A percentile compares a stretch with the other conserved stretches of the same genome.
These are phyloP conservation scores for Candida pseudocylindracea DNA, from an alignment of 1,139 yeast genomes.

Conservation along the genomic window DNA sequence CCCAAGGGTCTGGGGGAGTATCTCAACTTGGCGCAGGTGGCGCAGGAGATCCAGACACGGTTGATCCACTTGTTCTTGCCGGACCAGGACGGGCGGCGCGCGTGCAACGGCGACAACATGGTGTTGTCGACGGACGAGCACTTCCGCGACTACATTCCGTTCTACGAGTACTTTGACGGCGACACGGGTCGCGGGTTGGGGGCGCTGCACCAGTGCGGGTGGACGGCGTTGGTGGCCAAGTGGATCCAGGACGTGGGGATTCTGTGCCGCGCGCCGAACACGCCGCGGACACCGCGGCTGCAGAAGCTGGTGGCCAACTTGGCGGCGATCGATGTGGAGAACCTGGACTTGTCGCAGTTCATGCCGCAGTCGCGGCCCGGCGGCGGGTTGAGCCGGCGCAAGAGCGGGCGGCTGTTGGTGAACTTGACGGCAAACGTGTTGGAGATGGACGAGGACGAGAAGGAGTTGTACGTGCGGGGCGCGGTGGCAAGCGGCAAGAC, in stretches of 20 bases:
- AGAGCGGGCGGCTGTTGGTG: slow-evolving; percentile 48
- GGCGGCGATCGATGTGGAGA: slow-evolving; percentile 12
- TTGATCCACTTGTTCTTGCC: slow-evolving; percentile 62
- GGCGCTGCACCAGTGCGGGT: slow-evolving; percentile 90
- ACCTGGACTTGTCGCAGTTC: slow-evolving; percentile 13
- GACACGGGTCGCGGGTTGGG: slow-evolving; percentile 93
- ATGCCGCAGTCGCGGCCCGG: slow-evolving; percentile 33
- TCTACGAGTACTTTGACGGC: slow-evolving; percentile 85
- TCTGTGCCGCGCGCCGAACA: slow-evolving; percentile 29
- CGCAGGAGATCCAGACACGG: slow-evolving; percentile 80
- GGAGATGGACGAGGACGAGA: slow-evolving; percentile 44
- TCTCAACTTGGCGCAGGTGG: slow-evolving; percentile 76
- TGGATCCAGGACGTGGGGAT: slow-evolving; percentile 85
- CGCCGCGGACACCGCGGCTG: slow-evolving; percentile 23
- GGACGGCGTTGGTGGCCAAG: slow-evolving; percentile 91
- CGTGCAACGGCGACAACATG: slow-evolving; percentile 55
- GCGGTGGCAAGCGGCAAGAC: slow-evolving; percentile 4
- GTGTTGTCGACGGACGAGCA: slow-evolving; percentile 45
- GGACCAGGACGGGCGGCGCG: slow-evolving; percentile 49
- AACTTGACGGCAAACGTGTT: slow-evolving; percentile 44
- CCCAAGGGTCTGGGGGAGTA: slow-evolving; percentile 74
- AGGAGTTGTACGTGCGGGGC: slow-evolving; percentile 1
- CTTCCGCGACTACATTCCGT: slow-evolving; percentile 60
- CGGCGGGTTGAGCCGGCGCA: slow-evolving; percentile 34
- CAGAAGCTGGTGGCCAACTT: slow-evolving; percentile 4